Evolutionary conservation across 2,329 filamentous ascomycete species (phyloP).

Genomic region (Botryotinia globosa): DNA sequence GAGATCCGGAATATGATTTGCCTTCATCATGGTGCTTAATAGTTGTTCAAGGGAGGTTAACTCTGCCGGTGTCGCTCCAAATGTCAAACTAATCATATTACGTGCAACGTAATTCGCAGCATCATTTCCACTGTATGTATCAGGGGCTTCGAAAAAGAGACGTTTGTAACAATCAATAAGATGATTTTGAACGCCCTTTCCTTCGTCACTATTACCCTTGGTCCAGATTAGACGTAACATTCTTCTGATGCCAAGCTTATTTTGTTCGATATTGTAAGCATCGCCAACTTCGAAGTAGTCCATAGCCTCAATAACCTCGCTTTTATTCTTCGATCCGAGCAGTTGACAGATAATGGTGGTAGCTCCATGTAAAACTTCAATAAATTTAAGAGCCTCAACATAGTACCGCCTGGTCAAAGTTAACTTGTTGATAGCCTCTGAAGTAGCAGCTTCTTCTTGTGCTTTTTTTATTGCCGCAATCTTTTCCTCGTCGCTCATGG

Average conservation of each 20-base stretch:
- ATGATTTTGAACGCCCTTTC: slow-evolving; percentile 95
- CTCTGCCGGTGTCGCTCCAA: slow-evolving; percentile 90
- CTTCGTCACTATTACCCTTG: slow-evolving; percentile 98
- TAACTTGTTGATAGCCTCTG: slow-evolving; percentile 82
- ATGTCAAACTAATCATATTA: slow-evolving; percentile 99
- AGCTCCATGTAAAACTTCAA: slow-evolving; percentile 82
- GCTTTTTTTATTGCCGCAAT: slow-evolving; percentile 72
- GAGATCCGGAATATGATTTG: slow-evolving; percentile 76
- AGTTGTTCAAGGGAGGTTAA: slow-evolving; percentile 93
- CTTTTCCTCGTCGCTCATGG: slow-evolving; percentile 78
- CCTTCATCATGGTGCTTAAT: slow-evolving; percentile 96
- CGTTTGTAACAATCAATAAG: slow-evolving; percentile 95
- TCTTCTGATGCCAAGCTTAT: slow-evolving; percentile 85
- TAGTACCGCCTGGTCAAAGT: slow-evolving; percentile 89
- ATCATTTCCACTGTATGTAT: slow-evolving; percentile 82
- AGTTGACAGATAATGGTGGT: slow-evolving; percentile 81
- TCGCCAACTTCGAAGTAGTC: slow-evolving; percentile 96
- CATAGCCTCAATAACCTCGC: slow-evolving; percentile 97
- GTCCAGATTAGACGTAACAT: slow-evolving; percentile 99
- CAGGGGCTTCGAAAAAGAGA: slow-evolving; percentile 93
- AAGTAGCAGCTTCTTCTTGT: slow-evolving; percentile 81
- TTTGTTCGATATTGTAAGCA: slow-evolving; percentile 92
- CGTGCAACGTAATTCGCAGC: slow-evolving; percentile 92
- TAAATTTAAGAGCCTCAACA: slow-evolving; percentile 88
- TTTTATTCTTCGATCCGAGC: slow-evolving; percentile 93